phyloP scores from a whole-genome alignment of 192 early-diverging fungal species.

The Jimgerdemannia lactiflua region DNA sequence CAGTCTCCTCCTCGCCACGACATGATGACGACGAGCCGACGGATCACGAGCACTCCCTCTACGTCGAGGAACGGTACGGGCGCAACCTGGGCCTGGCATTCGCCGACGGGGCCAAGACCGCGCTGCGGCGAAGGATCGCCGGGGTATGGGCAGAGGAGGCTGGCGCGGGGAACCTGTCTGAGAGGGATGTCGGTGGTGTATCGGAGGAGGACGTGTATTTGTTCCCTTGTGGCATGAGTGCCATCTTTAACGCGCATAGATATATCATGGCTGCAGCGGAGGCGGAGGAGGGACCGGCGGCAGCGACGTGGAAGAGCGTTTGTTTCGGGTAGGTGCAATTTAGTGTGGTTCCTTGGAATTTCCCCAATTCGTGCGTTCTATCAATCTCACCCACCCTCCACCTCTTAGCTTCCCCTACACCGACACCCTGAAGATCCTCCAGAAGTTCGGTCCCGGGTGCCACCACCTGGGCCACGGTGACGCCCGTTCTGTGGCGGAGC shows the following conservation, averaged over 20 bases:
- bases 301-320: constrained; percentile 60
- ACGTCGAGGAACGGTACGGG: constrained; percentile 94
- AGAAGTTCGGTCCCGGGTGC: constrained; percentile 92
- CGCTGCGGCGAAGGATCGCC: constrained; percentile 81
- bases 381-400: no score
- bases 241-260: constrained; percentile 87
- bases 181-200: constrained; percentile 53
- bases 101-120: constrained; percentile 70
- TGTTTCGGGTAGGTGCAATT: constrained; percentile 75
- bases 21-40: constrained; percentile 23
- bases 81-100: constrained; percentile 75
- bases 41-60: constrained; percentile 56
- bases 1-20: no score
- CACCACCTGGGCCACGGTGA: constrained; percentile 88
- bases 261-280: constrained; percentile 46
- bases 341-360: neutral
- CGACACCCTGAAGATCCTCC: constrained; percentile 94
- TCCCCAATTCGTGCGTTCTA: constrained; percentile 3
- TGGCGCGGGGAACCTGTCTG: constrained; percentile 38
- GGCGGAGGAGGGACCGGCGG: neutral
- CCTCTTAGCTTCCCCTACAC: constrained; percentile 81
- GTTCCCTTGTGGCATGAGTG: constrained; percentile 90
- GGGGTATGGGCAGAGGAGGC: constrained; percentile 52
- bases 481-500: constrained; percentile 63
- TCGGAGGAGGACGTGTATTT: constrained; percentile 83